phyloP scores from a whole-genome alignment of 805 yeast species.

The Tetrapisispora iriomotensis region DNA sequence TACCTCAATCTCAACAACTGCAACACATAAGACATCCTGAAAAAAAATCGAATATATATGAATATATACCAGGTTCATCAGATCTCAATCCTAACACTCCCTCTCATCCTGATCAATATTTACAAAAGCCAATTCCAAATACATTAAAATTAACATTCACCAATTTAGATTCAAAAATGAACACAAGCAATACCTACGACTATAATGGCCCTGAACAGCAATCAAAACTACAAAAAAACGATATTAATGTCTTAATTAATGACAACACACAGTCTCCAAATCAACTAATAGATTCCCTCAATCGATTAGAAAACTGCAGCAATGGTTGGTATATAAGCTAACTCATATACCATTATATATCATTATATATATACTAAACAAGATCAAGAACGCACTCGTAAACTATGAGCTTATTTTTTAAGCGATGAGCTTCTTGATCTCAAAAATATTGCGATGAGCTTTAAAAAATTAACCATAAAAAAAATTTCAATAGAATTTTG shows the following conservation, averaged over 20 bases:
- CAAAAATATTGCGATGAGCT: too few species aligned
- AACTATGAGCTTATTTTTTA: too few species aligned
- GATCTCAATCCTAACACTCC: too few species aligned
- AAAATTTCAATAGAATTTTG: too few species aligned
- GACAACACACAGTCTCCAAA: too few species aligned
- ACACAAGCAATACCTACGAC: neutral
- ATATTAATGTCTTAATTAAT: too few species aligned
- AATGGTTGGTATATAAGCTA: constrained; percentile 9
- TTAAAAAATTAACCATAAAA: too few species aligned
- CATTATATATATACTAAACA: neutral
- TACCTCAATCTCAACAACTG: neutral
- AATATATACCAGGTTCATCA: neutral
- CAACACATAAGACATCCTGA: neutral
- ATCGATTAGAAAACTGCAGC: constrained; percentile 20
- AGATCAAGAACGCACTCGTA: neutral
- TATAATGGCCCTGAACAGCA: neutral
- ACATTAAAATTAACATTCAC: neutral
- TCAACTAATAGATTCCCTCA: constrained; percentile 3
- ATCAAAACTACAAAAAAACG: too few species aligned
- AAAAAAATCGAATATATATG: neutral
- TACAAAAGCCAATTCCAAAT: too few species aligned
- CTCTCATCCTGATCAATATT: too few species aligned
- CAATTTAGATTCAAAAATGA: too few species aligned
- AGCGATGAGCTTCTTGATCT: too few species aligned
- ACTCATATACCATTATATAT: neutral